phyloP scores from a whole-genome alignment of 305 asterid genomes.

The Withania somnifera region DNA sequence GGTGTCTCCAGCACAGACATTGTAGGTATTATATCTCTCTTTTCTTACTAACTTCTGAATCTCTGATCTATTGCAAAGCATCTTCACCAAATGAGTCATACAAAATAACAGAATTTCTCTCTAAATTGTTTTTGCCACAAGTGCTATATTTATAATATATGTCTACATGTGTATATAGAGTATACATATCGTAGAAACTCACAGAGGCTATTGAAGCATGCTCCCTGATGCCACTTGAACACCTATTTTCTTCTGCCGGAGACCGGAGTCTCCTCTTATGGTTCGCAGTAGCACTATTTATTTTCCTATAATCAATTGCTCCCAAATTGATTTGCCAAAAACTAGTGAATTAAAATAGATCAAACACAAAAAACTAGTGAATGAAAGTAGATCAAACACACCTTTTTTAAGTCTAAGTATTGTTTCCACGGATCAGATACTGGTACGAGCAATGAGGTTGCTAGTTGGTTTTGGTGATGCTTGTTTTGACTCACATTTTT shows the following conservation, averaged over 20 bases:
- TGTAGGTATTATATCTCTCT: slow-evolving; percentile 66
- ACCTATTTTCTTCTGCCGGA: not conserved
- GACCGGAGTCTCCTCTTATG: not conserved
- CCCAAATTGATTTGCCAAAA: not conserved
- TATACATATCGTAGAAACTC: not conserved
- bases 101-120: not conserved
- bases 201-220: not conserved
- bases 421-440: not conserved
- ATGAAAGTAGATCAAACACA: not conserved
- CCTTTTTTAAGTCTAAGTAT: not conserved
- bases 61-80: not conserved
- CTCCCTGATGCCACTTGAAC: not conserved
- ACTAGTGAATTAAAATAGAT: not conserved
- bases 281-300: not conserved
- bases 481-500: slow-evolving; percentile 2
- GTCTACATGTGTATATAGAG: not conserved
- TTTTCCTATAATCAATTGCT: not conserved
- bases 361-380: too few species aligned
- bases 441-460: not conserved
- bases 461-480: not conserved
- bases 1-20: slow-evolving; percentile 97
- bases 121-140: not conserved
- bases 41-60: slow-evolving; percentile 1
- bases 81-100: not conserved
- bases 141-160: not conserved